Conservation (phyloP, 768 basidiomycete genomes). For the Suillus subaureus region DNA sequence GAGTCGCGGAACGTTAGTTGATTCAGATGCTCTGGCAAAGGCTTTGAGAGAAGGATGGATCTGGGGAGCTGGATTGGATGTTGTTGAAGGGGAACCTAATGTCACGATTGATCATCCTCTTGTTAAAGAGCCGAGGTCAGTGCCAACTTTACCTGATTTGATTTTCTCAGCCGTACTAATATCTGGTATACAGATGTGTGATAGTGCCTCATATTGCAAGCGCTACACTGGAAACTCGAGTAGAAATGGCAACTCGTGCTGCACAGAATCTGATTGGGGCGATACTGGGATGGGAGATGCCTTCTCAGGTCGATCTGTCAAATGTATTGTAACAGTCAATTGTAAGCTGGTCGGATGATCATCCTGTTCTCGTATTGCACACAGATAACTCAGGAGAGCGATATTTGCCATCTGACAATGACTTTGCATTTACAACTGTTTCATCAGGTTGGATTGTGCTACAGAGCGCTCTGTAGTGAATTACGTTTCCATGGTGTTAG, state of each 20-base stretch:
- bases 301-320: conserved; percentile 19
- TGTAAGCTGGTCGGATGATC: background rate
- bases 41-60: conserved; percentile 81
- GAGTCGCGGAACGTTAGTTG: conserved; percentile 83
- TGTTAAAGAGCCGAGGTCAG: conserved; percentile 71
- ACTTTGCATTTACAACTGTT: no score
- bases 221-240: conserved; percentile 82
- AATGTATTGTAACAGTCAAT: background rate
- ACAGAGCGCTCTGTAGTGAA: no score
- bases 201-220: conserved; percentile 92
- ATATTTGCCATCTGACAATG: background rate
- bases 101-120: conserved; percentile 76
- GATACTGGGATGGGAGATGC: conserved; percentile 60
- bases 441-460: no score
- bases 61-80: conserved; percentile 92
- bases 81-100: conserved; percentile 90
- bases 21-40: conserved; percentile 83
- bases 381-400: background rate
- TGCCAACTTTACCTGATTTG: background rate
- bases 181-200: conserved; percentile 53
- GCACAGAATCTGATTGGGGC: conserved; percentile 56
- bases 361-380: background rate
- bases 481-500: no score
- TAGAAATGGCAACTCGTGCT: conserved; percentile 79
- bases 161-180: background rate